Evolutionary conservation across 2,329 filamentous ascomycete genomes (phyloP).

Genomic region (Alternaria sp.): DNA sequence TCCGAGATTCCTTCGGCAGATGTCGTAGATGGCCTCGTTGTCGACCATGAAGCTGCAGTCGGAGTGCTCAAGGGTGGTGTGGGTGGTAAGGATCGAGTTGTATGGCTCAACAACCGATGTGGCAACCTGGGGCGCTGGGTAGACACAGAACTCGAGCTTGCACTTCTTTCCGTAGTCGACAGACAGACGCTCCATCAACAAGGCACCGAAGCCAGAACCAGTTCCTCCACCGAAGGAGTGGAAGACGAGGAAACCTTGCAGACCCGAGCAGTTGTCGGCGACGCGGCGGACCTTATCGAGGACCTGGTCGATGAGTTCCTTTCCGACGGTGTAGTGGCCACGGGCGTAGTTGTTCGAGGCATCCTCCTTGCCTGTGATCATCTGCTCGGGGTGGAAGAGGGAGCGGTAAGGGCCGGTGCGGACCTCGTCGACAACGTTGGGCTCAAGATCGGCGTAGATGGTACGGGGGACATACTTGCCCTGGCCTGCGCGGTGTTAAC

Average conservation of each 20-base stretch:
- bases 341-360: conserved; percentile 99
- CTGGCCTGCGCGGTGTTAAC: conserved; percentile 70
- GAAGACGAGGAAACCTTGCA: conserved; percentile 99
- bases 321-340: conserved; percentile 99
- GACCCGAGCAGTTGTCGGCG: conserved; percentile 94
- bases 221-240: conserved; percentile 99
- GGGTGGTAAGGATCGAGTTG: conserved; percentile 98
- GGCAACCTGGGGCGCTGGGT: conserved; percentile 95
- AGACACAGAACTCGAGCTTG: conserved; percentile 99
- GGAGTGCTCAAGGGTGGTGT: conserved; percentile 98
- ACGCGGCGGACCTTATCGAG: conserved; percentile 97
- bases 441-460: conserved; percentile 99
- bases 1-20: conserved; percentile 96
- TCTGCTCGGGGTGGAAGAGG: conserved; percentile 98
- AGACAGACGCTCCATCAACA: conserved; percentile 98
- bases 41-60: conserved; percentile 99
- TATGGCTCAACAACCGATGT: conserved; percentile 99
- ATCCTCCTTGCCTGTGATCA: conserved; percentile 99
- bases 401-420: conserved; percentile 95
- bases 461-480: conserved; percentile 99
- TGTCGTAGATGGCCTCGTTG: conserved; percentile 99
- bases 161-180: conserved; percentile 99
- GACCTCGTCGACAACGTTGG: conserved; percentile 99
- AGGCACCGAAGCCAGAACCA: conserved; percentile 96
- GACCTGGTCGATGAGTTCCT: conserved; percentile 98